phyloP scores from a whole-genome alignment of 2,329 filamentous ascomycete species.

The Nannizziopsis barbatae region DNA sequence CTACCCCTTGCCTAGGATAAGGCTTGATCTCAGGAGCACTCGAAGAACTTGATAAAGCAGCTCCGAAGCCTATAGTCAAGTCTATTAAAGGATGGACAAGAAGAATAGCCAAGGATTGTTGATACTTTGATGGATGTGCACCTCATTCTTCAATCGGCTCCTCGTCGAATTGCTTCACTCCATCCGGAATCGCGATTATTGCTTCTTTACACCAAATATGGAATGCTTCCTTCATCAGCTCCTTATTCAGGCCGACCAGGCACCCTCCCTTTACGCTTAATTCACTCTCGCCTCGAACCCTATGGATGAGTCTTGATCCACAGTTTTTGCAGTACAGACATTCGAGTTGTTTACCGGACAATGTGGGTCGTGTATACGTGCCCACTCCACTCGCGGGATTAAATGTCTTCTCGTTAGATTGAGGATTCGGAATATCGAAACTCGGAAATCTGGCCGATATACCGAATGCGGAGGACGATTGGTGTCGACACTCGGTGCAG shows the following conservation, averaged over 20 bases:
- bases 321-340: constrained; percentile 59
- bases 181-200: constrained; percentile 58
- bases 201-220: constrained; percentile 60
- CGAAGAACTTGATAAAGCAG: too few species aligned
- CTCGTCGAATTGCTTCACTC: constrained; percentile 47
- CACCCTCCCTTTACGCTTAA: constrained; percentile 38
- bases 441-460: constrained; percentile 58
- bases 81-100: too few species aligned
- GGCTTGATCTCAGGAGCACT: too few species aligned
- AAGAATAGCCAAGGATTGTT: too few species aligned
- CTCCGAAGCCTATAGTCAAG: too few species aligned
- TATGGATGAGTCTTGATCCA: constrained; percentile 55
- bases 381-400: constrained; percentile 15
- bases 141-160: constrained; percentile 30
- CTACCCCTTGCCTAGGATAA: too few species aligned
- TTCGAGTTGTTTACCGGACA: constrained; percentile 47
- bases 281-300: constrained; percentile 47
- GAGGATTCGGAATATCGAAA: constrained; percentile 44
- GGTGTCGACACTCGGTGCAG: constrained; percentile 54
- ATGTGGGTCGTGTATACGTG: constrained; percentile 43
- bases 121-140: too few species aligned
- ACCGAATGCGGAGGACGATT: constrained; percentile 56
- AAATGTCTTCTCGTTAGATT: constrained; percentile 1
- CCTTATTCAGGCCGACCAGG: constrained; percentile 52
- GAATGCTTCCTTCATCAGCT: constrained; percentile 46